A percentile compares a stretch with the other conserved stretches of the same genome.
phyloP scores from a whole-genome alignment of 768 basidiomycete species.

The Auriculariales sp. region DNA sequence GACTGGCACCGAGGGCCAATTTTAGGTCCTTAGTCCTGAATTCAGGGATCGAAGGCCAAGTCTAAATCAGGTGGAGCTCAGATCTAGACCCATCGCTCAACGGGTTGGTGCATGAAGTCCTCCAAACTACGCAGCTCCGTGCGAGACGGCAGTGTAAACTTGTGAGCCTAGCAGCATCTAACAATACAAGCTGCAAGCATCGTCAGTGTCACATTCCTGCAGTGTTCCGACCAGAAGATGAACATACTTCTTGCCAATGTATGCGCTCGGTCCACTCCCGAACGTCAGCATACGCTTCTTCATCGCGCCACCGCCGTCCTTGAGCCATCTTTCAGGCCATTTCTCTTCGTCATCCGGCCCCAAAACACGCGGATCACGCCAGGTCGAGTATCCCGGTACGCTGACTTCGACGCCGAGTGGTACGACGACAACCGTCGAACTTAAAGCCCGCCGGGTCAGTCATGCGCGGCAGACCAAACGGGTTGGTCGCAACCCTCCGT shows the following conservation, averaged over 20 bases:
- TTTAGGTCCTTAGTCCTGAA: no score
- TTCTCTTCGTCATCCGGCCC: conserved; percentile 18
- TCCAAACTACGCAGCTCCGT: conserved; percentile 6
- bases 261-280: conserved; percentile 19
- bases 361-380: conserved; percentile 19
- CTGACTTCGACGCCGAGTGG: conserved; percentile 13
- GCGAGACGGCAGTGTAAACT: not conserved
- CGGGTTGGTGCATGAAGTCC: conserved; percentile 10
- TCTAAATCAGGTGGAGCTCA: no score
- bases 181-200: conserved; percentile 4
- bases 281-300: conserved; percentile 17
- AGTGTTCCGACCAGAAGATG: not conserved
- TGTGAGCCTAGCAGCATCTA: conserved; percentile 9
- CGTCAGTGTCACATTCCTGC: not conserved
- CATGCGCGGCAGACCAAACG: conserved; percentile 21
- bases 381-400: conserved; percentile 21
- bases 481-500: conserved; percentile 20
- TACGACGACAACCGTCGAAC: not conserved
- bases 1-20: no score
- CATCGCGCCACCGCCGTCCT: conserved; percentile 9
- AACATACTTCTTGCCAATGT: conserved; percentile 9
- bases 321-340: conserved; percentile 23
- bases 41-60: no score
- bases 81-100: conserved; percentile 5
- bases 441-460: conserved; percentile 9